Conservation (phyloP, 164 flowering plant genomes). For the Macadamia tetraphylla region DNA sequence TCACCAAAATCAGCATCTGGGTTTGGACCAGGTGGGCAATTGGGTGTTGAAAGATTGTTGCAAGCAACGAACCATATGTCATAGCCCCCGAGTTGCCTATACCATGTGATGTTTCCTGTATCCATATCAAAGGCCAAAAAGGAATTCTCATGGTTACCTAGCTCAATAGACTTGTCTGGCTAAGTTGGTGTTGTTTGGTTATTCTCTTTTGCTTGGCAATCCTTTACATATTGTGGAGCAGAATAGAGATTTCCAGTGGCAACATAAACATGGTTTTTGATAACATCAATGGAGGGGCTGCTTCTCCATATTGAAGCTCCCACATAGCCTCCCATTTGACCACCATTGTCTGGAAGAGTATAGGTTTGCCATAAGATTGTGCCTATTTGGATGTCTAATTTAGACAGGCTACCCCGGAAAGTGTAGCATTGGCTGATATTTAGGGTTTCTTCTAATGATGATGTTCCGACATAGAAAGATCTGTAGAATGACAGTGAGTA, state of each 20-base stretch:
- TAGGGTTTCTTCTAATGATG: no score
- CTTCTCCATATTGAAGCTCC: no score
- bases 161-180: conserved; percentile 25
- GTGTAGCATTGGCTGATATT: no score
- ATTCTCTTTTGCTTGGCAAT: conserved; percentile 30
- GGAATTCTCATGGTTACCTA: conserved; percentile 32
- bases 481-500: no score
- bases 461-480: neutral
- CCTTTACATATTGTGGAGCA: conserved; percentile 16
- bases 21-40: conserved; percentile 33
- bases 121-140: no score
- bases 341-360: no score
- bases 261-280: conserved; percentile 23
- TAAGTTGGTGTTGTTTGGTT: conserved; percentile 23
- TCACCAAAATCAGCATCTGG: no score
- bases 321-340: no score
- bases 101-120: conserved; percentile 33
- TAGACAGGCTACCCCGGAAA: no score
- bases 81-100: conserved; percentile 36
- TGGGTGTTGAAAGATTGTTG: conserved; percentile 9
- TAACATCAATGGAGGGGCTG: conserved; percentile 17
- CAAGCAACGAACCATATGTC: conserved; percentile 32
- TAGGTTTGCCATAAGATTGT: no score
- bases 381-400: no score
- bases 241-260: conserved; percentile 41